Conservation (phyloP, 345 rosid species). For the Hypericum androsaemum region DNA sequence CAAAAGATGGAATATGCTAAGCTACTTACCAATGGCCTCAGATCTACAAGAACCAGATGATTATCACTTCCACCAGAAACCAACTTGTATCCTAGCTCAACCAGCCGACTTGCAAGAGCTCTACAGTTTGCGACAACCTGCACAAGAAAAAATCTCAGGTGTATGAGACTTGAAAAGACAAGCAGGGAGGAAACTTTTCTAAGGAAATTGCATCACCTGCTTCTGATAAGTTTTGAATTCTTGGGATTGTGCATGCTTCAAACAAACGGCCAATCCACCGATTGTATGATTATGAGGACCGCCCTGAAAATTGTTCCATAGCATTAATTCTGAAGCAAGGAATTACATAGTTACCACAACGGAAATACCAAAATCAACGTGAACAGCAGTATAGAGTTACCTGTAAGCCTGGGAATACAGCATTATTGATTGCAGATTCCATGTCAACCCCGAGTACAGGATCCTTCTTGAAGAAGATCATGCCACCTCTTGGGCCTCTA, state of each 20-base stretch:
- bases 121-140: conserved; percentile 76
- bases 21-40: conserved; percentile 64
- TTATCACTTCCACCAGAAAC: conserved; percentile 95
- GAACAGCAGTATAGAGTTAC: conserved; percentile 21
- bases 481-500: conserved; percentile 98
- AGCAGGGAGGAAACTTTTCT: background rate
- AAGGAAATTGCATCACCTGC: conserved; percentile 32
- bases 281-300: conserved; percentile 97
- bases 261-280: conserved; percentile 82
- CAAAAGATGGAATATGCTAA: background rate
- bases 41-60: conserved; percentile 84
- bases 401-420: conserved; percentile 93
- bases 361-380: background rate
- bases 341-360: background rate
- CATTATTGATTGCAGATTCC: conserved; percentile 84
- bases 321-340: background rate
- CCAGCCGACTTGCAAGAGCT: conserved; percentile 60
- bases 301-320: conserved; percentile 39
- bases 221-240: conserved; percentile 71
- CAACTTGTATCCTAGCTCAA: conserved; percentile 64
- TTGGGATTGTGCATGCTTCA: conserved; percentile 69
- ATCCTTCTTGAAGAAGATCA: conserved; percentile 85
- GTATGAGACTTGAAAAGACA: background rate
- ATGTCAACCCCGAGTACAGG: conserved; percentile 71
- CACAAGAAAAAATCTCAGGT: conserved; percentile 4